phyloP scores from a whole-genome alignment of 2,329 filamentous ascomycete species.

The Fusarium gaditjirri region DNA sequence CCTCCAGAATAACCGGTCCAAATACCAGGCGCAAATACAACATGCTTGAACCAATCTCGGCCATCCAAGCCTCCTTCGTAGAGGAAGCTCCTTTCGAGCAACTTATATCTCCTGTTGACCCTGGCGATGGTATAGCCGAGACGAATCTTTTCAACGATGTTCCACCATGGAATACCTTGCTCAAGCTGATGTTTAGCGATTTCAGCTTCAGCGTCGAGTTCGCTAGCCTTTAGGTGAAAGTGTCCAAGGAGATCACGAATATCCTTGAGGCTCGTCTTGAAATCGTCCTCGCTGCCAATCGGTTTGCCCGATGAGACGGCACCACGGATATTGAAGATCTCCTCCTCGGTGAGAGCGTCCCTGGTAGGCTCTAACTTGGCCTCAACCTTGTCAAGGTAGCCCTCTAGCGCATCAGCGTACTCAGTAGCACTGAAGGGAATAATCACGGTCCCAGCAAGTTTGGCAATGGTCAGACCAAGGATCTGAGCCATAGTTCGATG shows the following conservation, averaged over 20 bases:
- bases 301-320: constrained; percentile 35
- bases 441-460: constrained; percentile 69
- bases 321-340: constrained; percentile 47
- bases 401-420: constrained; percentile 67
- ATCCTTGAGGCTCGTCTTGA: constrained; percentile 53
- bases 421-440: constrained; percentile 72
- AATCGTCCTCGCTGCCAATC: constrained; percentile 52
- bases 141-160: constrained; percentile 73
- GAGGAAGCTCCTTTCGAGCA: constrained; percentile 82
- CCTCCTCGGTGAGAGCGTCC: constrained; percentile 42
- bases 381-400: constrained; percentile 64
- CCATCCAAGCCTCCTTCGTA: constrained; percentile 80
- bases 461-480: constrained; percentile 69
- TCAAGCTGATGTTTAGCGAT: constrained; percentile 56
- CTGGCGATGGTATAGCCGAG: constrained; percentile 71
- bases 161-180: constrained; percentile 79
- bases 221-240: constrained; percentile 54
- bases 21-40: constrained; percentile 89
- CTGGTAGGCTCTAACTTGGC: constrained; percentile 55
- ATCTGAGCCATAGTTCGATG: constrained; percentile 75
- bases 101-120: constrained; percentile 85
- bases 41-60: constrained; percentile 91
- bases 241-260: constrained; percentile 53
- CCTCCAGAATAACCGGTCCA: constrained; percentile 92
- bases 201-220: constrained; percentile 59